Evolutionary conservation across 2,329 filamentous ascomycete genomes (phyloP).

Genomic region (Botrytis hyacinthi): DNA sequence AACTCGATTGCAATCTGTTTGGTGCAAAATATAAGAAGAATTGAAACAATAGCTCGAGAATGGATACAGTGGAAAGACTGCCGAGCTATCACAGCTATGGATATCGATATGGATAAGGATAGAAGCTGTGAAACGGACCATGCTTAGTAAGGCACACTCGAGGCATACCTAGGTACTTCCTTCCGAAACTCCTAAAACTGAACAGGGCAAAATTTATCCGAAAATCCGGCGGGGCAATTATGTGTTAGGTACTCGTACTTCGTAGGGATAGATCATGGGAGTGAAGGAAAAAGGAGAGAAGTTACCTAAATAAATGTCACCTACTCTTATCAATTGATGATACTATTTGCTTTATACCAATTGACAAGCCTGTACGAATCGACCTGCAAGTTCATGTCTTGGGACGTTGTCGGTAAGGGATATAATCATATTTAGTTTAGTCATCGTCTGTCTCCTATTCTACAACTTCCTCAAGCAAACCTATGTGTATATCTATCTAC

Average conservation of each 20-base stretch:
- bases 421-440: neutral
- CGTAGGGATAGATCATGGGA: neutral
- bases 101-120: too few species aligned
- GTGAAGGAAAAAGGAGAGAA: neutral
- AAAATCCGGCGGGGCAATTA: neutral
- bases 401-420: neutral
- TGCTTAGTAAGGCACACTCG: neutral
- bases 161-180: too few species aligned
- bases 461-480: neutral
- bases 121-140: neutral
- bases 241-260: neutral
- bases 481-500: neutral
- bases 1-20: neutral
- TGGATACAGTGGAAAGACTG: neutral
- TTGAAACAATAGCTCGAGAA: neutral
- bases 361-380: neutral
- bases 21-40: neutral
- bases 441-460: neutral
- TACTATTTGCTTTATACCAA: neutral
- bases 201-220: neutral
- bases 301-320: neutral
- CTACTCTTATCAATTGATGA: neutral
- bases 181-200: neutral
- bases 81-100: neutral
- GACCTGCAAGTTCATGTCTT: neutral